phyloP scores from a whole-genome alignment of 1,139 yeast species.

The Hanseniaspora uvarum region DNA sequence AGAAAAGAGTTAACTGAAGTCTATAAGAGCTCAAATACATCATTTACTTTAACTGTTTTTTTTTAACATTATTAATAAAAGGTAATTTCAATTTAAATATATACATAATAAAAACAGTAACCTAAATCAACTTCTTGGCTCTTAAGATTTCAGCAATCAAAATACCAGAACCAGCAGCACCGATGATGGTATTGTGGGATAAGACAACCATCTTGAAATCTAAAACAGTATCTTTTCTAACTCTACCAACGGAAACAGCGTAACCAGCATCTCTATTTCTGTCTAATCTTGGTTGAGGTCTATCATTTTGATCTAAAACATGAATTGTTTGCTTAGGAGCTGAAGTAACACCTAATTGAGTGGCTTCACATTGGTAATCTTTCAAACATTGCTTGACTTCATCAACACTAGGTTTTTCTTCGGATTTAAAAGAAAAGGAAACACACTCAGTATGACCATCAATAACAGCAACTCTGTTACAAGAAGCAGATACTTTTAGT shows the following conservation, averaged over 20 bases:
- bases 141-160: slow-evolving; percentile 83
- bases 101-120: neutral
- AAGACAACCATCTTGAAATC: slow-evolving; percentile 93
- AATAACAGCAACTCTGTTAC: slow-evolving; percentile 92
- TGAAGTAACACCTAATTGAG: slow-evolving; percentile 65
- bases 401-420: slow-evolving; percentile 77
- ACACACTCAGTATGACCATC: slow-evolving; percentile 98
- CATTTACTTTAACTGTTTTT: too few species aligned
- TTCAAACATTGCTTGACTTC: slow-evolving; percentile 60
- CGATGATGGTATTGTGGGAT: slow-evolving; percentile 92
- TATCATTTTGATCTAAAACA: slow-evolving; percentile 77
- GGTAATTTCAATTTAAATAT: neutral
- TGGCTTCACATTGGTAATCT: slow-evolving; percentile 79
- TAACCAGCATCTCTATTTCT: slow-evolving; percentile 90
- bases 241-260: slow-evolving; percentile 90
- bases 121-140: slow-evolving; percentile 63
- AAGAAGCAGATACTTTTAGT: slow-evolving; percentile 83
- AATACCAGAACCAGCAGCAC: slow-evolving; percentile 99
- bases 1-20: neutral
- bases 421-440: slow-evolving; percentile 67
- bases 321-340: slow-evolving; percentile 91
- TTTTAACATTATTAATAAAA: neutral
- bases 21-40: too few species aligned
- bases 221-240: slow-evolving; percentile 84
- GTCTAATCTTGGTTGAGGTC: slow-evolving; percentile 98